These are phyloP conservation scores for Penicillium sp. DNA, from an alignment of 2,329 filamentous ascomycete genomes.

Conservation along the genomic window DNA sequence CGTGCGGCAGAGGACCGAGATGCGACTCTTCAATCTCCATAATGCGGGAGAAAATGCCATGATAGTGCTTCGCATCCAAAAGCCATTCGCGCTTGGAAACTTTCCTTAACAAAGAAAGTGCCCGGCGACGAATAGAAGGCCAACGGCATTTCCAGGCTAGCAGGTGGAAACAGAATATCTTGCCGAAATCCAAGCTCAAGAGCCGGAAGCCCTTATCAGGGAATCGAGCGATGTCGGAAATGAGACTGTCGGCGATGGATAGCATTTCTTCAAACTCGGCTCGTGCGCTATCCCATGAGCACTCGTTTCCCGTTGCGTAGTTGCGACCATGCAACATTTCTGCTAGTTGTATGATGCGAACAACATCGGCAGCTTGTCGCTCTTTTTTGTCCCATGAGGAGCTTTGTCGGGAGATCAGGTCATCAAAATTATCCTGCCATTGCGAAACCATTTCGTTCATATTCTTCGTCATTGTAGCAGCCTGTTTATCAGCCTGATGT, in stretches of 20 bases:
- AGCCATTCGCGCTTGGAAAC: slow-evolving; percentile 20
- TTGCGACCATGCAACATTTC: slow-evolving; percentile 7
- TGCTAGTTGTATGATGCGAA: slow-evolving; percentile 15
- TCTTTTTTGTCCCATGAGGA: slow-evolving; percentile 9
- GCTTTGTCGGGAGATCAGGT: slow-evolving; percentile 8
- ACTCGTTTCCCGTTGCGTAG: slow-evolving; percentile 10
- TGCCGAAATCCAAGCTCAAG: slow-evolving; percentile 19
- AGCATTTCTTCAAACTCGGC: slow-evolving; percentile 14
- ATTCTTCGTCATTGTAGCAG: background rate
- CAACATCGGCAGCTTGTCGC: slow-evolving; percentile 10
- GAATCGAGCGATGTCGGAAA: slow-evolving; percentile 9
- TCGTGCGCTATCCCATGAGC: slow-evolving; percentile 16
- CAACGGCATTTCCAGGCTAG: slow-evolving; percentile 28
- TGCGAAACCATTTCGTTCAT: slow-evolving; percentile 1
- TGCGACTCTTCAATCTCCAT: slow-evolving; percentile 20
- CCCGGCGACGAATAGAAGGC: slow-evolving; percentile 22
- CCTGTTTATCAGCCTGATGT: background rate
- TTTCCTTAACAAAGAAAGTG: slow-evolving; percentile 15
- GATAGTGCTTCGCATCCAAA: slow-evolving; percentile 18
- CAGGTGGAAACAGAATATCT: slow-evolving; percentile 23
- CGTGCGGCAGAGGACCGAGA: background rate
- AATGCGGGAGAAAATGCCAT: slow-evolving; percentile 20
- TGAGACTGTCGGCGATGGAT: slow-evolving; percentile 6
- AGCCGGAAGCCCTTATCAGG: slow-evolving; percentile 11
- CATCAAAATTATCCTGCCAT: slow-evolving; percentile 17